Percentiles rank a stretch among this genome's conserved stretches.
Evolutionary conservation across 768 basidiomycete genomes (phyloP).

Genomic region (Mrakia blollopis): DNA sequence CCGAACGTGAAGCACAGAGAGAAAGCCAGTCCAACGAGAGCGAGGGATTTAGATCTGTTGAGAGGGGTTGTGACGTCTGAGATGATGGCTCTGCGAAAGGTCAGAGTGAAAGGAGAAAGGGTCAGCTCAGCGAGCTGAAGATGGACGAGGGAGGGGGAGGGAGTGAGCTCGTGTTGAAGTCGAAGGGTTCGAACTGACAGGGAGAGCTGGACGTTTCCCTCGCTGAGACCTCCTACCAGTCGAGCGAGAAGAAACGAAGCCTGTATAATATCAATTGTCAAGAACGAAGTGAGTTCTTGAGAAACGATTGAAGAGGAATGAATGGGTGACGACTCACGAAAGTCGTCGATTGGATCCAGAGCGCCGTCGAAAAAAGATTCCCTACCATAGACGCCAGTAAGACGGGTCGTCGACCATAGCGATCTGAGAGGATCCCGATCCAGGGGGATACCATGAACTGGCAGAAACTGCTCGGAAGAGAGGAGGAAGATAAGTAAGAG

Average conservation of each 20-base stretch:
- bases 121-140: not conserved
- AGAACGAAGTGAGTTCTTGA: too few relatives aligned
- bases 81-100: conserved; percentile 71
- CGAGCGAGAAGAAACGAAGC: conserved; percentile 80
- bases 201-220: conserved; percentile 94
- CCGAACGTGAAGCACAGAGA: conserved; percentile 72
- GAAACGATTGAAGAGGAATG: not conserved
- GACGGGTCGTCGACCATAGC: conserved; percentile 77
- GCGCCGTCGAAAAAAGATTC: conserved; percentile 80
- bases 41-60: conserved; percentile 76
- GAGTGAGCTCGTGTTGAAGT: not conserved
- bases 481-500: not conserved
- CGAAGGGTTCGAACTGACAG: conserved; percentile 70
- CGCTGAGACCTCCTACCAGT: conserved; percentile 85
- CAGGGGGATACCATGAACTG: conserved; percentile 70
- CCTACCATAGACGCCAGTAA: conserved; percentile 85
- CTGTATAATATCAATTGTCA: conserved; percentile 31
- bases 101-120: not conserved
- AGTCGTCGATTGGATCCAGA: conserved; percentile 77
- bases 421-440: conserved; percentile 80
- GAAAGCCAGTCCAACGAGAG: conserved; percentile 93
- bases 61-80: conserved; percentile 79
- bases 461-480: conserved; percentile 42
- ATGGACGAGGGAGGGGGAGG: not conserved
- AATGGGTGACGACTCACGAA: conserved; percentile 51